Conservation (phyloP, 2,329 filamentous ascomycete species). For the Lachnellula occidentalis region DNA sequence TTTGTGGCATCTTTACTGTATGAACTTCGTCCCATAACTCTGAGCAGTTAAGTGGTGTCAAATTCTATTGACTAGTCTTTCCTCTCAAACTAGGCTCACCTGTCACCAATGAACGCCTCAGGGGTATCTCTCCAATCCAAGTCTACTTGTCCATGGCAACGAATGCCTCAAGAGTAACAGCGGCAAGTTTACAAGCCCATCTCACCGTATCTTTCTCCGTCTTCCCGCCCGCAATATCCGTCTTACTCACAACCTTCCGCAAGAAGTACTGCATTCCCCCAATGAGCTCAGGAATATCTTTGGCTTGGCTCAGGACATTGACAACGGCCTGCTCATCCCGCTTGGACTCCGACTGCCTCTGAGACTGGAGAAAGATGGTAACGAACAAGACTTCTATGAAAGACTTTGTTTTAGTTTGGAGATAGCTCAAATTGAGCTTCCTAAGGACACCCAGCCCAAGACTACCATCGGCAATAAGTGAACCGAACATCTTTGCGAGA, state of each 20-base stretch:
- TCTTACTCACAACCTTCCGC: conserved; percentile 66
- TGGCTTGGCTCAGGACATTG: conserved; percentile 60
- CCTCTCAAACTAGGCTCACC: too few relatives aligned
- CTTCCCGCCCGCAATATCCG: conserved; percentile 47
- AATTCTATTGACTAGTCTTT: too few relatives aligned
- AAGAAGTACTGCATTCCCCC: conserved; percentile 76
- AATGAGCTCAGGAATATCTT: conserved; percentile 61
- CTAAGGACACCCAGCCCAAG: conserved; percentile 56
- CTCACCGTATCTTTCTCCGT: conserved; percentile 43
- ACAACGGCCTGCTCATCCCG: conserved; percentile 54
- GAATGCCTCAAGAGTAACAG: conserved; percentile 28
- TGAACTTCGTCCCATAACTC: too few relatives aligned
- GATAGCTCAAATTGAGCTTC: conserved; percentile 70
- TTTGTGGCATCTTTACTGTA: too few relatives aligned
- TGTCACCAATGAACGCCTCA: too few relatives aligned
- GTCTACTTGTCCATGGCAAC: conserved; percentile 14
- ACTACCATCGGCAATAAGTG: conserved; percentile 53
- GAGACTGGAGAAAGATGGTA: conserved; percentile 64
- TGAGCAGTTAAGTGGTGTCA: too few relatives aligned
- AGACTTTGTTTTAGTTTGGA: conserved; percentile 68
- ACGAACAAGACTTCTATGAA: conserved; percentile 81
- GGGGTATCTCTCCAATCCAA: not conserved
- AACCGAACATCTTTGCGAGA: conserved; percentile 60
- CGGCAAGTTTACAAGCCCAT: conserved; percentile 42
- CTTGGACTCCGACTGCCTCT: conserved; percentile 41